Base-by-base conservation (phyloP, 164 flowering plant genomes). In the Piper betle region DNA sequence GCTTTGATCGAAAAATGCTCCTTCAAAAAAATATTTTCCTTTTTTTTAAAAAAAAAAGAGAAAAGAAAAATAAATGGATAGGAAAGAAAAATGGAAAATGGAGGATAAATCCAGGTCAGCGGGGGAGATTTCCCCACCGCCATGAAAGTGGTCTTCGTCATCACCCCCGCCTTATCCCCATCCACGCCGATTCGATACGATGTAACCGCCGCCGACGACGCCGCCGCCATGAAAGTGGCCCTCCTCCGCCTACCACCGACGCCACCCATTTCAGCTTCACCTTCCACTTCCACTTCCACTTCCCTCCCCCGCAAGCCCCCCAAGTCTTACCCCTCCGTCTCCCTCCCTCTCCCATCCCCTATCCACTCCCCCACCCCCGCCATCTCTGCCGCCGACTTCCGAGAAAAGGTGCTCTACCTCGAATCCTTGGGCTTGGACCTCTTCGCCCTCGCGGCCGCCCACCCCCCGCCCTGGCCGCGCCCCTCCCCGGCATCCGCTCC, bases 391-490 rank as follows among this genome's bases (percentile, higher is more conserved):
- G 50, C 64, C 17, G 69, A 61, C 15, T 83, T 88, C 70, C 77
- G 76, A 37, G 88, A 86, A n/a, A 84, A 86, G 64, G 58, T 83
- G 61, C 81, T 90, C 56, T 93, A 72, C 77, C 69, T 93, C 4
- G 99, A 93, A 56, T 89, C 99, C 57, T 66, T 83, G 13, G 96
- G 99, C 25, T 63, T 93, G 5, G 99, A 93, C 73, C 69, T 80
- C 63, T 59, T 85, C 73, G 64, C 80, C 59, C 67, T 85, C 55
- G 68, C 86, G 57, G 53, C 67, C 43, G 33, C 67, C 62, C 79
- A 81, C 67, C 89, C 92, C 72, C 77, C 0, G 53, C 86, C 60
- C 38, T 73, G 66, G 67, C 84, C 15, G 52, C 82, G 4, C 58
- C 86, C 0, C 71, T 86, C 39, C 11, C 71, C 39, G 72, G 73